Percentiles rank a stretch among this genome's conserved stretches.
Evolutionary conservation across 2,329 filamentous ascomycete species (phyloP).

Genomic region (Neopestalotiopsis sp.): DNA sequence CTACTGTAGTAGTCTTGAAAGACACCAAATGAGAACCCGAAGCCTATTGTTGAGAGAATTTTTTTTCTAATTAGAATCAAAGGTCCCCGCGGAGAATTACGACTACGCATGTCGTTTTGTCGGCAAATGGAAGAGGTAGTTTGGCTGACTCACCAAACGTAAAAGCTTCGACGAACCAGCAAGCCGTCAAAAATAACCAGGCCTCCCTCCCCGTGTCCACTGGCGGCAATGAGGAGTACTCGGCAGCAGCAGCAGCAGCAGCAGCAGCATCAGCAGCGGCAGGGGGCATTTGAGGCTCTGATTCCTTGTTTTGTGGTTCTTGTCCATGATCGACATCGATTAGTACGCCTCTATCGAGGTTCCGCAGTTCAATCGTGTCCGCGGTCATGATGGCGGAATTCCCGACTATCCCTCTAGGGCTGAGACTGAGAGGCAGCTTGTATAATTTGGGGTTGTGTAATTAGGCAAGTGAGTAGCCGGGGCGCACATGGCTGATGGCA

Average conservation of each 20-base stretch:
- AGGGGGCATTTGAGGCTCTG: background rate
- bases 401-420: background rate
- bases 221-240: conserved; percentile 2
- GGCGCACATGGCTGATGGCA: background rate
- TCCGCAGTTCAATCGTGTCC: conserved; percentile 3
- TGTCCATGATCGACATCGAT: background rate
- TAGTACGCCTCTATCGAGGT: background rate
- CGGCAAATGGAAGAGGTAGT: background rate
- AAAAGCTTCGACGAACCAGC: conserved; percentile 16
- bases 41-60: background rate
- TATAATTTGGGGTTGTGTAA: background rate
- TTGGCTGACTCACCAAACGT: conserved; percentile 4
- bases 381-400: background rate
- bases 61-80: background rate
- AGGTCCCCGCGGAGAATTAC: background rate
- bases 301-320: background rate
- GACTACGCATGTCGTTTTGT: background rate
- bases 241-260: no score
- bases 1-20: conserved; percentile 12
- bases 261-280: background rate
- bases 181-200: conserved; percentile 15
- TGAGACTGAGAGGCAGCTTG: background rate
- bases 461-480: background rate
- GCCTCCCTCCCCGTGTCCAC: conserved; percentile 12
- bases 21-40: conserved; percentile 11